Base-by-base conservation (phyloP, 306 rosid species). In the Mucuna pruriens region DNA sequence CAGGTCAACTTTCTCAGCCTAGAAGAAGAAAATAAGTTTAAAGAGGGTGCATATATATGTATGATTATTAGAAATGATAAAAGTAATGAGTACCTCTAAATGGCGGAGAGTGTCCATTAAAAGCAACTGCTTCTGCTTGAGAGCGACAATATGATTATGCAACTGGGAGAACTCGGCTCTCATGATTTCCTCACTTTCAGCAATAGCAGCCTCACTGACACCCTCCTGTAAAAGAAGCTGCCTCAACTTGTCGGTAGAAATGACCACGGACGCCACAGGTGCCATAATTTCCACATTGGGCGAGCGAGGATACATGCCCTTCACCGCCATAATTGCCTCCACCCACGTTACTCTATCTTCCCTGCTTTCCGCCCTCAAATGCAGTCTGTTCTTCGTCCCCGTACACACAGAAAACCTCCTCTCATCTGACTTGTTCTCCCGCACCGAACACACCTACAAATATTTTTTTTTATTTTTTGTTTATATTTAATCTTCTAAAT, bases 1-100 rank as follows among this genome's bases (percentile, higher is more conserved):
- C 92, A 95, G 85, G 84, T 95, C 98, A 76, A 95, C 97, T 77
- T 93, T 95, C 64, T 95, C 99, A 58, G 97, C 89, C 99, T 95
- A 82, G 78, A 88, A 71, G 33, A 2, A 42, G 48, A 10, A 42
- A 3, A n/a, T n/a, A n/a, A n/a, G n/a, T n/a, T n/a, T n/a, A n/a
- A n/a, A n/a, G n/a, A n/a, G n/a, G n/a, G n/a, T n/a, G n/a, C n/a
- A n/a, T n/a, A n/a, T n/a, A n/a, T n/a, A n/a, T n/a, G n/a, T n/a
- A n/a, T n/a, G n/a, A n/a, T n/a, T n/a, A n/a, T n/a, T n/a, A n/a
- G n/a, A n/a, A n/a, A n/a, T n/a, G n/a, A n/a, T n/a, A n/a, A n/a
- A n/a, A n/a, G n/a, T n/a, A n/a, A n/a, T n/a, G n/a, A n/a, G 31
- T 90, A 94, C 99, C 92, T 95, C 99, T 79, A 95, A 83, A 73